A percentile compares a stretch with the other conserved stretches of the same genome.
Conservation (phyloP, 1,284 basidiomycete species). For the Ganoderma resinaceum region DNA sequence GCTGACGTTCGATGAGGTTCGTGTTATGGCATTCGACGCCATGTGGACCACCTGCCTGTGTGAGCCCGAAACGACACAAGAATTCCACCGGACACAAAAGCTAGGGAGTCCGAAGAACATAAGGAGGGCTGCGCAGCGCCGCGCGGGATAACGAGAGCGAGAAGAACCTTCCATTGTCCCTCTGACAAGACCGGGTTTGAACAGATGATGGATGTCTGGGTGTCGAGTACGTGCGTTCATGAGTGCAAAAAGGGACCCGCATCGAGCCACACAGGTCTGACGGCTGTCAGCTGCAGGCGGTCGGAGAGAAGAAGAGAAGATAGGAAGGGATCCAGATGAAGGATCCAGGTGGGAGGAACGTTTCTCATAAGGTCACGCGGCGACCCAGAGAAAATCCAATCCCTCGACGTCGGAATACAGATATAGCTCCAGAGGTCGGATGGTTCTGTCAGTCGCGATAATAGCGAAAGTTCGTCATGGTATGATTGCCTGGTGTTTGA, state of each 20-base stretch:
- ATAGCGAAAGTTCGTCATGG: not conserved
- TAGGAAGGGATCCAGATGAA: not conserved
- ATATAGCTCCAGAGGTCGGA: not conserved
- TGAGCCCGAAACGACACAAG: not conserved
- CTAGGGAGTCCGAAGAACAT: not conserved
- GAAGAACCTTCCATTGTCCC: not conserved
- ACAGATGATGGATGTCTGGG: not conserved
- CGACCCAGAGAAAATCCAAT: not conserved
- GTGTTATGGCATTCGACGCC: constrained; percentile 1
- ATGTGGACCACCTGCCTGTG: not conserved
- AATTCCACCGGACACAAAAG: not conserved
- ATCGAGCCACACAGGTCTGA: not conserved
- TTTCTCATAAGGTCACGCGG: not conserved
- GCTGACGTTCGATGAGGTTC: constrained; percentile 5
- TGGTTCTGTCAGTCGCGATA: not conserved
- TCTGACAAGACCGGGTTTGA: not conserved
- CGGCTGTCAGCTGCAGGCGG: not conserved
- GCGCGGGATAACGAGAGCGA: not conserved
- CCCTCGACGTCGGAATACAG: not conserved
- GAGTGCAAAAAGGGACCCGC: not conserved
- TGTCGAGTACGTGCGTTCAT: not conserved
- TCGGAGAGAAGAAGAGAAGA: not conserved
- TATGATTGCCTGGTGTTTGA: not conserved
- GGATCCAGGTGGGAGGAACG: not conserved
- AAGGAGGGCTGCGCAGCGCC: not conserved